These are phyloP conservation scores for Nigrospora osmanthi DNA, from an alignment of 2,329 filamentous ascomycete genomes.

Conservation along the genomic window DNA sequence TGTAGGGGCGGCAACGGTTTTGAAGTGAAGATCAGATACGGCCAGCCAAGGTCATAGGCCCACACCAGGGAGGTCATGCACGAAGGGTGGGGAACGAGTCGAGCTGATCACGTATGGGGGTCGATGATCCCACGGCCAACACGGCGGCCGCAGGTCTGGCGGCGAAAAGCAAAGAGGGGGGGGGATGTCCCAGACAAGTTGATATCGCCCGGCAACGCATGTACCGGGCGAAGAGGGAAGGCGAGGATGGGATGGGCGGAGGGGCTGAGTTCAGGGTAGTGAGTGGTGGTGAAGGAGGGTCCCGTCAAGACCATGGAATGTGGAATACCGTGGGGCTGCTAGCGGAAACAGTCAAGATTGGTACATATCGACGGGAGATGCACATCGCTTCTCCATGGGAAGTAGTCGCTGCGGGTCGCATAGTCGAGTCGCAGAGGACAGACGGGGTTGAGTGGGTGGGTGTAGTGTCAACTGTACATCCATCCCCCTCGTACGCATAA, in stretches of 20 bases:
- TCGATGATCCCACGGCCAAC: background rate
- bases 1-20: constrained; percentile 3
- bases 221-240: background rate
- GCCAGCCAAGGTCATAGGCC: constrained; percentile 13
- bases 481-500: too few species aligned
- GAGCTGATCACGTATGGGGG: constrained; percentile 9
- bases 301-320: constrained; percentile 19
- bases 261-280: constrained; percentile 20
- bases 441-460: too few species aligned
- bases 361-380: constrained; percentile 20
- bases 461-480: too few species aligned
- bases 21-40: constrained; percentile 14
- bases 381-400: constrained; percentile 14
- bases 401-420: background rate
- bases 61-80: constrained; percentile 12
- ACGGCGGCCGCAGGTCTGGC: background rate
- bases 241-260: constrained; percentile 15
- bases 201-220: constrained; percentile 6
- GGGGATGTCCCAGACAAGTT: constrained; percentile 13
- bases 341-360: constrained; percentile 17
- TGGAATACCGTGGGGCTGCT: constrained; percentile 23
- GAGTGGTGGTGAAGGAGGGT: constrained; percentile 17
- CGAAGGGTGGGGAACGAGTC: constrained; percentile 11
- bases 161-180: constrained; percentile 1
- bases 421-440: too few species aligned